Conservation (phyloP, 208 protist species). For the Crithidia mellificae region DNA sequence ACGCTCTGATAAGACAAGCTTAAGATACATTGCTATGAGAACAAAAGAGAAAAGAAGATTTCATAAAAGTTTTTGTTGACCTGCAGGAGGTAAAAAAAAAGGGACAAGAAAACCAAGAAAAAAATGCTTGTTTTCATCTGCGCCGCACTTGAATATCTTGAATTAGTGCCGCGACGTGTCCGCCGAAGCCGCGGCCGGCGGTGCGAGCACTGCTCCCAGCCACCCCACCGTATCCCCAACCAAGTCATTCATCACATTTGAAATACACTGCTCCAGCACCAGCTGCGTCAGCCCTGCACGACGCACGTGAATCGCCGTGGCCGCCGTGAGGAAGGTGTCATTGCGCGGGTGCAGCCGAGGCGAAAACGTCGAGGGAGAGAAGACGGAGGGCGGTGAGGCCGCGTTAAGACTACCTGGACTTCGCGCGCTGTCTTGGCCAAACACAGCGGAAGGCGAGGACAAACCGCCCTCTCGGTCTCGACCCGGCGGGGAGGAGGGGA, state of each 20-base stretch:
- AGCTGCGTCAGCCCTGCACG: slow-evolving; percentile 47
- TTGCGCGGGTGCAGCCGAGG: slow-evolving; percentile 8
- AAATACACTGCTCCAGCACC: slow-evolving; percentile 64
- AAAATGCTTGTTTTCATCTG: background rate
- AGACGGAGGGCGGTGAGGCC: background rate
- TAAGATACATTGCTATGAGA: too few relatives aligned
- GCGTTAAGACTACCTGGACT: background rate
- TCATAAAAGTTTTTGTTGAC: too few relatives aligned
- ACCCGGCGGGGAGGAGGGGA: background rate
- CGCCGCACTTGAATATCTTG: too few relatives aligned
- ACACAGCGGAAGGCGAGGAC: too few relatives aligned
- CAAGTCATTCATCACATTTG: slow-evolving; percentile 62
- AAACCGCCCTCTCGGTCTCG: background rate
- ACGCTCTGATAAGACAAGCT: too few relatives aligned
- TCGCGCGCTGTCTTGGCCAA: background rate
- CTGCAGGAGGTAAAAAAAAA: too few relatives aligned
- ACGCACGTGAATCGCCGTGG: slow-evolving; percentile 38
- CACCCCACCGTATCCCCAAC: slow-evolving; percentile 62
- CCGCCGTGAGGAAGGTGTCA: slow-evolving; percentile 9
- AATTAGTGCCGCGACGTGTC: background rate
- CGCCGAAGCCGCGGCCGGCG: background rate
- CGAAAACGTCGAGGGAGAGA: slow-evolving; percentile 5
- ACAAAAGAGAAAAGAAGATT: too few relatives aligned
- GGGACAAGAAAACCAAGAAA: background rate
- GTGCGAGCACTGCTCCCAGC: slow-evolving; percentile 30